Evolutionary conservation across 768 basidiomycete species (phyloP).

Genomic region (Termitomyces sp.): DNA sequence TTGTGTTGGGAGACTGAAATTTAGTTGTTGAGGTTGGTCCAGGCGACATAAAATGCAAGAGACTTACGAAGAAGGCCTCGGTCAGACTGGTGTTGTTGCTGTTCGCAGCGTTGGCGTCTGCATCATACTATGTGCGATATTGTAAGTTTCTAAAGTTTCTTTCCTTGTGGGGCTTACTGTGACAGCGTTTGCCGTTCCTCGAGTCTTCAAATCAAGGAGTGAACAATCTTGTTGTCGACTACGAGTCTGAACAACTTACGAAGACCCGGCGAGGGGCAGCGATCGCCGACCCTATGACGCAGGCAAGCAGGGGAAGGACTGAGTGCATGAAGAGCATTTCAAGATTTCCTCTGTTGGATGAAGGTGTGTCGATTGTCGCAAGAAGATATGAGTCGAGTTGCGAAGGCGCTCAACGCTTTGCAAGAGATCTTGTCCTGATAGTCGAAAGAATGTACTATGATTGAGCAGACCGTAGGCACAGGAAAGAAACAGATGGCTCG

Average conservation of each 20-base stretch:
- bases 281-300: not conserved
- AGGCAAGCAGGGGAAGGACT: not conserved
- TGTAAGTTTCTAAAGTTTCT: not conserved
- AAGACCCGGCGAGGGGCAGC: not conserved
- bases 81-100: not conserved
- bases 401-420: not conserved
- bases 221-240: not conserved
- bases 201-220: not conserved
- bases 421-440: not conserved
- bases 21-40: not conserved
- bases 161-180: not conserved
- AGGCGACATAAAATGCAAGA: not conserved
- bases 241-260: not conserved
- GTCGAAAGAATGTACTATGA: not conserved
- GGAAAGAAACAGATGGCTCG: not conserved
- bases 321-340: not conserved
- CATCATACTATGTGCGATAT: not conserved
- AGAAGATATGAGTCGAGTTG: not conserved
- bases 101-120: not conserved
- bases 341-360: not conserved
- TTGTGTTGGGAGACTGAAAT: not conserved
- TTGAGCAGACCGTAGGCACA: not conserved
- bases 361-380: not conserved
- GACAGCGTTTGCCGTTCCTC: not conserved
- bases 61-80: not conserved